Evolutionary conservation across 1,284 basidiomycete genomes (phyloP), one percentile per base, ranked within the genome.

Genomic region (Papiliotrema fonsecae): DNA sequence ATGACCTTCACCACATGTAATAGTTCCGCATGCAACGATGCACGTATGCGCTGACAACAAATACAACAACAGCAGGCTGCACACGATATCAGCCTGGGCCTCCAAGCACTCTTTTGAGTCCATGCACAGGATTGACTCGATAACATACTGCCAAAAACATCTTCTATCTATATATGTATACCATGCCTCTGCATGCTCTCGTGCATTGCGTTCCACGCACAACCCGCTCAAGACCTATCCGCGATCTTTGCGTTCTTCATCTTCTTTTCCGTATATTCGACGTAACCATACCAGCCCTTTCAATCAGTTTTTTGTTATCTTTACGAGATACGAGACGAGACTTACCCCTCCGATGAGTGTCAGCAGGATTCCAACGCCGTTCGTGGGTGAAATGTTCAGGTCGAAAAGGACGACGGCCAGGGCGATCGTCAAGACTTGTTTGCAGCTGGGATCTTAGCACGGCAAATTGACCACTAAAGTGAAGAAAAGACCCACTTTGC

Each of bases 381-480:
- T 96, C 51, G 79, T 79, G 24, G 78, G 75, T 0, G 85, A 86
- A 67, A 96, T 88, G 10, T 80, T 80, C 42, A 94, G 74, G 65
- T 91, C 76, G 73, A 96, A 96, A 28, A 94, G 78, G 31, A 80
- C 60, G 10, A 96, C 87, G 0, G 90, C 88, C 45, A 86, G 81
- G 2, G 91, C 77, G 55, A 96, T 85, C 1, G 91, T 93, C 54
- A 96, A 72, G n/a, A 91, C 92, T 68, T 96, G 92, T 74, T 97
- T 97, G 49, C 91, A 52, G 84, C 65, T 68, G 54, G 11, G 18
- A 7, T 27, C 27, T 48, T 37, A 53, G 42, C 41, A 13, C 11
- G 32, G 7, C 14, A n/a, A n/a, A n/a, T n/a, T n/a, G n/a, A n/a
- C n/a, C n/a, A n/a, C n/a, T n/a, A n/a, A n/a, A n/a, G n/a, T n/a